Base-by-base conservation (phyloP, 768 basidiomycete genomes). In the Melanogaster broomeanus region DNA sequence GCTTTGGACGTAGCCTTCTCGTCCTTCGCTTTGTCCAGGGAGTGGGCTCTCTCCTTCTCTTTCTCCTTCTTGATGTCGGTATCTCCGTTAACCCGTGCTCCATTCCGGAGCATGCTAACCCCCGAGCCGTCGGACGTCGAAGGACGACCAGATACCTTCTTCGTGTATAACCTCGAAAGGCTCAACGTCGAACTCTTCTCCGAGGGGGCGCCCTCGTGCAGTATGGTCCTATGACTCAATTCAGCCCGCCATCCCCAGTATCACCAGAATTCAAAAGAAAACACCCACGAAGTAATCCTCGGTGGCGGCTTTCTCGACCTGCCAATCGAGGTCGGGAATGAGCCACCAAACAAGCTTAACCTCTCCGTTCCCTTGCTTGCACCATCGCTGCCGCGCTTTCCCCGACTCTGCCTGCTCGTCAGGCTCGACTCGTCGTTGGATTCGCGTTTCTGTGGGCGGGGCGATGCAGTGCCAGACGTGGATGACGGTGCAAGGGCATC, bases 241-340 rank as follows among this genome's bases (percentile, higher is more conserved):
- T 51, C 51, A 48, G 27, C 13, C 19, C 16, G 27, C 13, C 19
- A 16, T 13, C 2, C 4, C 11, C 24, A 8, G 18, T 22, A n/a
- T 19, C 51, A 31, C 50, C 13, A 42, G 45, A 22, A 28, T 25
- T 48, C 33, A 11, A 10, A 48, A n/a, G n/a, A 37, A 47, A 57
- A 45, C 40, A 76, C 85, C 61, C 63, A 87, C 87, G 73, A 61
- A 21, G 84, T 80, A 57, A 84, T 84, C 67, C 81, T 81, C 16
- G 91, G 92, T 0, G 92, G 78, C 1, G 93, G 93, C 65, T 97
- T 95, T 57, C 93, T 73, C 35, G 74, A 72, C 66, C 86, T 87
- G 25, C 84, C 81, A 48, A 90, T 62, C 6, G 84, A 73, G 1
- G 82, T 79, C 11, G 73, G 70, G 54, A 91, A 83, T 3, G 82